Evolutionary conservation across 2,329 filamentous ascomycete species (phyloP), one percentile per base, ranked within the genome.

Genomic region (Cryphonectria radicalis): DNA sequence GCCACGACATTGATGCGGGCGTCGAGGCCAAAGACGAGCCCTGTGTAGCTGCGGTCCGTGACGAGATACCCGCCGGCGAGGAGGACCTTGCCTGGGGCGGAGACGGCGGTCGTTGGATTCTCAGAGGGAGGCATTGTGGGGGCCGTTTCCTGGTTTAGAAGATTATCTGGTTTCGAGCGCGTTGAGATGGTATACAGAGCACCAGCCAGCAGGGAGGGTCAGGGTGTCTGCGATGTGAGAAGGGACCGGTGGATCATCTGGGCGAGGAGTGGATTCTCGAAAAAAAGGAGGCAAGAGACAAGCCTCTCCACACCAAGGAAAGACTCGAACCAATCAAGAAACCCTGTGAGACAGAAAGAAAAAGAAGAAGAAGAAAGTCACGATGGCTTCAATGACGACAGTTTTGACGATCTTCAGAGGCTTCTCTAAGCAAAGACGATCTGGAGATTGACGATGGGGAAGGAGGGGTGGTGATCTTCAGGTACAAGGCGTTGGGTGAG

Each of bases 41-140:
- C 95, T 3, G 92, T 96, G 82, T 98, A 94, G 73, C 88, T 85
- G 73, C 93, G 90, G 83, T 98, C 95, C 63, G 99, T 90, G 32
- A 98, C 95, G 63, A 98, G 90, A 82, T 98, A 99, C 73, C 96
- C 96, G 74, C 96, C 96, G 4, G 95, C 94, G 68, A 98, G 88
- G 74, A 99, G 89, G 73, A 99, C 96, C 85, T 99, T 99, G 76
- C 96, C 96, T 25, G 96, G 96, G 32, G 96, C 95, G 74, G 96
- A 98, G 75, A 97, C 89, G 78, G 91, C 91, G 35, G 78, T 82
- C 65, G 83, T 82, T 73, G 80, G 79, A 77, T 81, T 73, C 28
- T n/a, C 57, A 19, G 71, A 60, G 53, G 35, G 42, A 43, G 68
- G 40, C 71, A 73, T 73, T 35, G 66, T 60, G 25, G 22, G 37